These are phyloP conservation scores for Hypoxylon cercidicola DNA, from an alignment of 495 filamentous ascomycete genomes.

Conservation along the genomic window DNA sequence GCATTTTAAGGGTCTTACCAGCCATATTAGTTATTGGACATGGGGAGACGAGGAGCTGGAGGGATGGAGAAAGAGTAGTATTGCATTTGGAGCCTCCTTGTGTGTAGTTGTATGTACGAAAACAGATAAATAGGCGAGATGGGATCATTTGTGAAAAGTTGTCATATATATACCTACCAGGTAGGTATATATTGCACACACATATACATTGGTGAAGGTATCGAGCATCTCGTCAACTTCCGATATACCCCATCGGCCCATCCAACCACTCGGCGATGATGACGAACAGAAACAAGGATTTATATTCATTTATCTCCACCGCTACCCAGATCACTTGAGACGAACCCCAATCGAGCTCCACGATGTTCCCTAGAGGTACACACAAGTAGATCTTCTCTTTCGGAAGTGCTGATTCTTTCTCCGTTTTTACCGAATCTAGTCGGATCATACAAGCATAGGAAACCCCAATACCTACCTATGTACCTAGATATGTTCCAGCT, in stretches of 20 bases:
- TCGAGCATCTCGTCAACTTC: conserved; percentile 25
- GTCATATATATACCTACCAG: neutral
- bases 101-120: conserved; percentile 11
- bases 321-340: conserved; percentile 7
- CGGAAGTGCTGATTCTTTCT: conserved; percentile 20
- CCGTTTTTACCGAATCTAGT: conserved; percentile 31
- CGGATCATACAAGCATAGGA: conserved; percentile 20
- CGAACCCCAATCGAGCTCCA: conserved; percentile 21
- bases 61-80: conserved; percentile 12
- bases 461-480: conserved; percentile 4
- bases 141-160: conserved; percentile 13
- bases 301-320: conserved; percentile 28
- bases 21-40: neutral
- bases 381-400: conserved; percentile 23
- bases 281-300: conserved; percentile 25
- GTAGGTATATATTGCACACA: neutral
- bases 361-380: conserved; percentile 23
- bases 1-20: neutral
- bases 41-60: too few species aligned
- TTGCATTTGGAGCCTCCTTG: conserved; percentile 5
- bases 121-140: conserved; percentile 37
- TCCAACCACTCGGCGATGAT: conserved; percentile 26
- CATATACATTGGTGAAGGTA: conserved; percentile 12
- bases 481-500: neutral
- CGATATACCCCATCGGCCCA: conserved; percentile 31